Conservation (phyloP, 495 filamentous ascomycete species). For the Staphylotrichum tortipilum region DNA sequence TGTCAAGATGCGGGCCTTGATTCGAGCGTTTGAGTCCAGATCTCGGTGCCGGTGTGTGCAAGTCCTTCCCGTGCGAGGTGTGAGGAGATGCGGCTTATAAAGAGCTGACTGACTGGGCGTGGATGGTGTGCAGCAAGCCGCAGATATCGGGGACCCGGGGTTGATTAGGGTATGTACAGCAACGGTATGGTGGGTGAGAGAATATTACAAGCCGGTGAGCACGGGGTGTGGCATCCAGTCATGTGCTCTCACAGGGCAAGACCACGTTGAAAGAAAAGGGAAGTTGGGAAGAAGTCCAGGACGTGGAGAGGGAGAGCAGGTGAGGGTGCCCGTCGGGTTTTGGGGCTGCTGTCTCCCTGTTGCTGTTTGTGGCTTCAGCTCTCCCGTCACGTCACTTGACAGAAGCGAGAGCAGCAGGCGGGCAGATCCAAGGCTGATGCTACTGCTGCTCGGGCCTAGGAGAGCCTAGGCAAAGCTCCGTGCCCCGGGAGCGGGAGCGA, state of each 20-base stretch:
- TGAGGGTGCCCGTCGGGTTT: conserved; percentile 15
- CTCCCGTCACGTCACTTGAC: conserved; percentile 30
- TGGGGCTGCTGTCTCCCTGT: no score
- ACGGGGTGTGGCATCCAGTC: conserved; percentile 22
- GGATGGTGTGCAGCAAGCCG: conserved; percentile 1
- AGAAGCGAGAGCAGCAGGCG: conserved; percentile 14
- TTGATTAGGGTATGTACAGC: background rate
- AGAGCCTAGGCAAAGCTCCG: conserved; percentile 15
- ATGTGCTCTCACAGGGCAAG: conserved; percentile 17
- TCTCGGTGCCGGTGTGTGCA: background rate
- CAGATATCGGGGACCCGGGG: background rate
- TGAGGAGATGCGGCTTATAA: conserved; percentile 7
- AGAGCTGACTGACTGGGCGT: conserved; percentile 13
- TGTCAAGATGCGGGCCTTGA: background rate
- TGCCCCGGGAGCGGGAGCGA: conserved; percentile 13
- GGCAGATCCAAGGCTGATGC: conserved; percentile 19
- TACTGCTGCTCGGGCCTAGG: conserved; percentile 6
- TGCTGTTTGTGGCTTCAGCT: conserved; percentile 20
- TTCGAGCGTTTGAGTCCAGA: background rate
- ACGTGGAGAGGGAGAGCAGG: conserved; percentile 7
- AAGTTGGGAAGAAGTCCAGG: conserved; percentile 16
- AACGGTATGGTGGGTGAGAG: background rate
- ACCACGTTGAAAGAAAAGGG: conserved; percentile 18
- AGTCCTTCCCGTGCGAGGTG: background rate
- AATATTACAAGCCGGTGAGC: conserved; percentile 14